phyloP scores from a whole-genome alignment of 306 rosid species.

The Malus orientalis region DNA sequence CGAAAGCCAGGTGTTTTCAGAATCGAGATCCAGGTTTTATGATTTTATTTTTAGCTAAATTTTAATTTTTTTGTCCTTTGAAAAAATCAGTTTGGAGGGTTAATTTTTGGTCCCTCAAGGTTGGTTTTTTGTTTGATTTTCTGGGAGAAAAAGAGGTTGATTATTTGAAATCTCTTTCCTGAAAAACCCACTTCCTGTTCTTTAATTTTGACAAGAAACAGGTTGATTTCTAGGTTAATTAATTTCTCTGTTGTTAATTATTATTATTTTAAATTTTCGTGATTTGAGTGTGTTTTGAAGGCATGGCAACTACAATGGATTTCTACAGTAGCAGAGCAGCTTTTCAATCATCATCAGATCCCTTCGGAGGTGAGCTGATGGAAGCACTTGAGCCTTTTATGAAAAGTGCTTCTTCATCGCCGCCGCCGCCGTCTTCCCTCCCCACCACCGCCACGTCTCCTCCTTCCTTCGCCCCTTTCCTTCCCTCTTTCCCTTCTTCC shows the following conservation, averaged over 20 bases:
- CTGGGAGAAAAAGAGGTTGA: slow-evolving; percentile 50
- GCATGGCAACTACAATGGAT: slow-evolving; percentile 75
- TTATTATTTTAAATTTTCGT: too few relatives aligned
- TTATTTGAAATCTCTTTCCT: slow-evolving; percentile 61
- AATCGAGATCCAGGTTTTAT: slow-evolving; percentile 85
- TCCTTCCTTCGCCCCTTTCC: slow-evolving; percentile 15
- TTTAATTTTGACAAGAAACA: slow-evolving; percentile 54
- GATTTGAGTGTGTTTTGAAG: neutral
- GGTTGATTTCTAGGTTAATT: slow-evolving; percentile 20
- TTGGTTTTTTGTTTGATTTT: slow-evolving; percentile 1
- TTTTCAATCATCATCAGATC: slow-evolving; percentile 42
- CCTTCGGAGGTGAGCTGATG: slow-evolving; percentile 79
- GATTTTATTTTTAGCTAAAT: neutral
- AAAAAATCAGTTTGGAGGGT: slow-evolving; percentile 43
- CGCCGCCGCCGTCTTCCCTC: slow-evolving; percentile 15
- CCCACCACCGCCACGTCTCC: neutral
- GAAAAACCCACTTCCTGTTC: slow-evolving; percentile 33
- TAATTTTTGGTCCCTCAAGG: slow-evolving; percentile 65
- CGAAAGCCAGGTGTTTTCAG: slow-evolving; percentile 97
- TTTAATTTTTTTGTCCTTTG: neutral
- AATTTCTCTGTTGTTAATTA: neutral
- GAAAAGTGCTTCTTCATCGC: slow-evolving; percentile 56
- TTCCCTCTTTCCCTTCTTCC: neutral
- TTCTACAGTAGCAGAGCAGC: slow-evolving; percentile 38
- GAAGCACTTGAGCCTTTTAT: slow-evolving; percentile 98